Base-by-base conservation (phyloP, 257 asterid genomes). In the Cinchona pubescens region DNA sequence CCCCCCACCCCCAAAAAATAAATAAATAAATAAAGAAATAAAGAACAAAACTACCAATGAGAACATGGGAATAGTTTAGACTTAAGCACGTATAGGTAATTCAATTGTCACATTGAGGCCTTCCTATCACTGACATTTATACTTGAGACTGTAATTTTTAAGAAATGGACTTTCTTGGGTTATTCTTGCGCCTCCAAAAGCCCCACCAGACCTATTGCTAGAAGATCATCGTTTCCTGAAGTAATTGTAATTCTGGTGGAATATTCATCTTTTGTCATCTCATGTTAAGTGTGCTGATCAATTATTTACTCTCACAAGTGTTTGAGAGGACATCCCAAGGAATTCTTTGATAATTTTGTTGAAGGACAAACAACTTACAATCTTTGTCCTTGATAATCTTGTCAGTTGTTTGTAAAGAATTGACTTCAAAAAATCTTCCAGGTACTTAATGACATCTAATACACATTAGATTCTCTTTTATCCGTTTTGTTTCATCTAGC, bases 41-140 rank as follows among this genome's bases (percentile, higher is more conserved):
- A 32, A 21, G n/a, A 37, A 16, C 25, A 27, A 7, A 27, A 14
- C 42, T 30, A 14, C n/a, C 16, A 32, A 32, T 8, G 42, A 16
- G 46, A 19, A 14, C 5, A 58, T n/a, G 14, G 46, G 5, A 25
- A 6, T 43, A 5, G n/a, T 37, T 30, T 29, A 67, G 72, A 48
- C 32, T 37, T 7, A 69, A 30, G 32, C 32, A 38, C 58, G 67
- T 38, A 23, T 74, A 58, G 64, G 69, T 65, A 30, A 63, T 64
- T 38, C 72, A 2, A 64, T 30, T 64, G 78, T 74, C 78, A 74
- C 56, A 7, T 64, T 74, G 70, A 73, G 38, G 56, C n/a, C 53
- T 5, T 40, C 65, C 65, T 30, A 64, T 63, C 78, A 75, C 72
- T 75, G 65, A 63, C 78, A 75, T 42, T 42, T 5, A 43, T 34